phyloP scores from a whole-genome alignment of 73 alveolate genomes.

The Halteria grandinella region DNA sequence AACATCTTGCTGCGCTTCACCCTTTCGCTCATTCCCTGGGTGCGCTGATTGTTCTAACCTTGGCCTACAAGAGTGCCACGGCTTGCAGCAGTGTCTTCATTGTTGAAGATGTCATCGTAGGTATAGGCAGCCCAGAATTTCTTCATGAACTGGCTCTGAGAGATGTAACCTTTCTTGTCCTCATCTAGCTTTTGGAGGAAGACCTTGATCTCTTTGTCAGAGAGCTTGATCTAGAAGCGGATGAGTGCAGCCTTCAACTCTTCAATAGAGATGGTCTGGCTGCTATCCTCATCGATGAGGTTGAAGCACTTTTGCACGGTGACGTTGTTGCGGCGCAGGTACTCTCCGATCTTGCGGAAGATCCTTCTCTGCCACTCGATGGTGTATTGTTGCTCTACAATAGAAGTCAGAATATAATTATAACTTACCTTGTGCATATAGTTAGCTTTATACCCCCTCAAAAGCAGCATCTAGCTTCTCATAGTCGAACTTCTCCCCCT shows the following conservation, averaged over 20 bases:
- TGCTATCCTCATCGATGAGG: constrained; percentile 47
- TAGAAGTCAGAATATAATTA: background rate
- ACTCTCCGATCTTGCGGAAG: constrained; percentile 62
- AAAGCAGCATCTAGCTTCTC: constrained; percentile 50
- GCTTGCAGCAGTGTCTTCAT: background rate
- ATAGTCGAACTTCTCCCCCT: constrained; percentile 48
- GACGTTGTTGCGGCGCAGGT: constrained; percentile 33
- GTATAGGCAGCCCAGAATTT: constrained; percentile 64
- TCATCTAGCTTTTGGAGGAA: constrained; percentile 44
- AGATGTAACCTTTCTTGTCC: constrained; percentile 35
- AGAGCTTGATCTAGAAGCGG: constrained; percentile 13
- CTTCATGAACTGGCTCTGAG: constrained; percentile 39
- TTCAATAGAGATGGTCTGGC: constrained; percentile 53
- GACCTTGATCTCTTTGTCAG: constrained; percentile 48
- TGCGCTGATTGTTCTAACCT: too few relatives aligned
- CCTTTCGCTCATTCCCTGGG: too few relatives aligned
- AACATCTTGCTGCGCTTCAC: too few relatives aligned
- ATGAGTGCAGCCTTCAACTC: constrained; percentile 45
- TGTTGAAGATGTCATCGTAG: constrained; percentile 23
- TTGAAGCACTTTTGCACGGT: constrained; percentile 53
- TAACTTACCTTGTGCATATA: constrained; percentile 43
- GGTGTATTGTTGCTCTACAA: constrained; percentile 45
- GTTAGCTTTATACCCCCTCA: constrained; percentile 41
- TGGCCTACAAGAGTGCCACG: constrained; percentile 12
- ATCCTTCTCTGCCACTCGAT: constrained; percentile 61